A percentile compares a stretch with the other conserved stretches of the same genome.
phyloP scores from a whole-genome alignment of 192 early-diverging fungal species.

The Coemansia sp. region DNA sequence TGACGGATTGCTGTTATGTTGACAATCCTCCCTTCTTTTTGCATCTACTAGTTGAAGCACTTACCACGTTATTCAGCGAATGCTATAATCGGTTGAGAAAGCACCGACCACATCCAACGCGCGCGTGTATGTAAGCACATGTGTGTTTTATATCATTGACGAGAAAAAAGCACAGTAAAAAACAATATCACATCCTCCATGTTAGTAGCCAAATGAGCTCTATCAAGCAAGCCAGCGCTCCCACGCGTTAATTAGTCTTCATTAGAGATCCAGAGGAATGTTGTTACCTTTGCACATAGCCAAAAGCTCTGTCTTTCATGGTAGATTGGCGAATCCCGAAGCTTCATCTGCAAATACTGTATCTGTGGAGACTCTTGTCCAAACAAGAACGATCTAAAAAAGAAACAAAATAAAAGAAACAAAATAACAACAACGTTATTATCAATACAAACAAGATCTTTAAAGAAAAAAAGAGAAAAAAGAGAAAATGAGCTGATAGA shows the following conservation, averaged over 20 bases:
- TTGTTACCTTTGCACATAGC: slow-evolving; percentile 55
- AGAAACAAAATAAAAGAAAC: background rate
- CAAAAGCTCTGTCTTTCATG: slow-evolving; percentile 55
- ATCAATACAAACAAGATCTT: background rate
- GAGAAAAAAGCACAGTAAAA: background rate
- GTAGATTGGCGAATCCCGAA: slow-evolving; percentile 51
- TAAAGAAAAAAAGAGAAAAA: slow-evolving; percentile 1
- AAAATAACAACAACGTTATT: too few species aligned
- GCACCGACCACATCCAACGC: background rate
- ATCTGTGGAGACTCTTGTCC: background rate
- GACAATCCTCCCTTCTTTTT: background rate
- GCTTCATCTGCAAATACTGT: slow-evolving; percentile 33
- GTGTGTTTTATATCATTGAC: background rate
- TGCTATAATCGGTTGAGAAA: slow-evolving; percentile 24
- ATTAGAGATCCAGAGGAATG: background rate
- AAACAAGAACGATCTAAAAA: slow-evolving; percentile 5
- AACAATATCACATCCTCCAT: background rate
- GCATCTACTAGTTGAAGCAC: background rate
- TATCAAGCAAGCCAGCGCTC: background rate
- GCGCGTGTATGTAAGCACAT: too few species aligned
- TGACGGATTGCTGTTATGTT: background rate
- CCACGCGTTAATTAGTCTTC: background rate
- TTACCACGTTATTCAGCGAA: slow-evolving; percentile 57
- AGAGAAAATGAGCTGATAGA: background rate
- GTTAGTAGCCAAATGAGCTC: slow-evolving; percentile 13